These are phyloP conservation scores for Colletotrichum zoysiae DNA, from an alignment of 2,329 filamentous ascomycete genomes.

Conservation along the genomic window DNA sequence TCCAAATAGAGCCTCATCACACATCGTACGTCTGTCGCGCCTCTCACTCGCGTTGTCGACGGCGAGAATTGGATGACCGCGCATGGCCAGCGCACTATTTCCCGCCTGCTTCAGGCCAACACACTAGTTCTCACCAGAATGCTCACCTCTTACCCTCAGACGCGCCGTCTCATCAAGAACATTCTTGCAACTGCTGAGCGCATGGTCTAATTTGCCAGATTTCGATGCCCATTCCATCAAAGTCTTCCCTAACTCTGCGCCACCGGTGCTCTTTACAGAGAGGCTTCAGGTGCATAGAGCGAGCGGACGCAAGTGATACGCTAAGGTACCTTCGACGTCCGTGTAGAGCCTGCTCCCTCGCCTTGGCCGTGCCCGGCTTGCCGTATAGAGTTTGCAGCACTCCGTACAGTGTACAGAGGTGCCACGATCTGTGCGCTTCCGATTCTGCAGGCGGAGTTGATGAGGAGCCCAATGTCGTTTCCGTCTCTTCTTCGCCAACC, in stretches of 20 bases:
- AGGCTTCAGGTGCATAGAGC: slow-evolving; percentile 21
- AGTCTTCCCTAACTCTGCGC: slow-evolving; percentile 26
- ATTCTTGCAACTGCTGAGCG: slow-evolving; percentile 31
- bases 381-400: neutral
- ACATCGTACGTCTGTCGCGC: slow-evolving; percentile 4
- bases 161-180: slow-evolving; percentile 22
- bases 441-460: neutral
- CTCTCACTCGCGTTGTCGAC: slow-evolving; percentile 12
- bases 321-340: slow-evolving; percentile 27
- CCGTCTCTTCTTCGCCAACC: slow-evolving; percentile 7
- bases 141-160: slow-evolving; percentile 30
- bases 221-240: slow-evolving; percentile 34
- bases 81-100: slow-evolving; percentile 23
- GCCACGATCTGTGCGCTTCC: slow-evolving; percentile 6
- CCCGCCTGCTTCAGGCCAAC: slow-evolving; percentile 30
- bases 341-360: slow-evolving; percentile 30
- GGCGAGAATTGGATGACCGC: slow-evolving; percentile 12
- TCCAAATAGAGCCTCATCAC: slow-evolving; percentile 31
- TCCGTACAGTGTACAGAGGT: neutral
- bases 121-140: slow-evolving; percentile 35
- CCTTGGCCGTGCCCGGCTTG: slow-evolving; percentile 10
- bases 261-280: slow-evolving; percentile 21
- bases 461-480: neutral
- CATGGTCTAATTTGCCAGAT: slow-evolving; percentile 32
- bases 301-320: slow-evolving; percentile 17